A percentile compares a stretch with the other conserved stretches of the same genome.
Evolutionary conservation across 2,329 filamentous ascomycete species (phyloP).

Genomic region (Bimuria novae-zelandiae): DNA sequence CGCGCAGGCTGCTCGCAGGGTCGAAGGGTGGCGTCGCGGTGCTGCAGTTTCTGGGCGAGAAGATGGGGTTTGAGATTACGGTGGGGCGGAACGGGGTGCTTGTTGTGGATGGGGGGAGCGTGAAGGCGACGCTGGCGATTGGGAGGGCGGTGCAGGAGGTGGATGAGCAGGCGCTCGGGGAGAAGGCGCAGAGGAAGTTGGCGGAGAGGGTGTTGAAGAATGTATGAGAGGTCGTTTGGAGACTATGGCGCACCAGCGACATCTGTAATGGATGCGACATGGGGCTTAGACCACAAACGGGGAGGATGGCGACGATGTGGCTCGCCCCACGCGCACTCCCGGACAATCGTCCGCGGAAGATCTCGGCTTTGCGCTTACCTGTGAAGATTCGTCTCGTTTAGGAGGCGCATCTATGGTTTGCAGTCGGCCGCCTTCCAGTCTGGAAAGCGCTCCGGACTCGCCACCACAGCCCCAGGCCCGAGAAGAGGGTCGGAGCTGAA

Average conservation of each 20-base stretch:
- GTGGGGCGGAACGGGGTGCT: slow-evolving; percentile 90
- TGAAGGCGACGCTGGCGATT: slow-evolving; percentile 75
- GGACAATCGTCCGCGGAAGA: background rate
- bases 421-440: no score
- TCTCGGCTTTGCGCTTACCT: background rate
- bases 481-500: no score
- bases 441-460: no score
- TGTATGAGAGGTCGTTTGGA: no score
- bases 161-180: slow-evolving; percentile 68
- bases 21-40: slow-evolving; percentile 68
- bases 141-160: slow-evolving; percentile 77
- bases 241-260: no score
- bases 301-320: no score
- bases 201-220: slow-evolving; percentile 69
- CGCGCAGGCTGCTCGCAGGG: slow-evolving; percentile 72
- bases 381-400: background rate
- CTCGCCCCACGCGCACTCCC: no score
- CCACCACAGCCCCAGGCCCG: no score
- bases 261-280: no score
- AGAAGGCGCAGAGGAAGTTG: slow-evolving; percentile 71
- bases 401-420: no score
- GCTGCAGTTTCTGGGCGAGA: slow-evolving; percentile 79
- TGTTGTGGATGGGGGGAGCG: slow-evolving; percentile 82
- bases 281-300: no score
- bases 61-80: slow-evolving; percentile 88